phyloP scores from a whole-genome alignment of 306 rosid species.

The Sicyos edulis region DNA sequence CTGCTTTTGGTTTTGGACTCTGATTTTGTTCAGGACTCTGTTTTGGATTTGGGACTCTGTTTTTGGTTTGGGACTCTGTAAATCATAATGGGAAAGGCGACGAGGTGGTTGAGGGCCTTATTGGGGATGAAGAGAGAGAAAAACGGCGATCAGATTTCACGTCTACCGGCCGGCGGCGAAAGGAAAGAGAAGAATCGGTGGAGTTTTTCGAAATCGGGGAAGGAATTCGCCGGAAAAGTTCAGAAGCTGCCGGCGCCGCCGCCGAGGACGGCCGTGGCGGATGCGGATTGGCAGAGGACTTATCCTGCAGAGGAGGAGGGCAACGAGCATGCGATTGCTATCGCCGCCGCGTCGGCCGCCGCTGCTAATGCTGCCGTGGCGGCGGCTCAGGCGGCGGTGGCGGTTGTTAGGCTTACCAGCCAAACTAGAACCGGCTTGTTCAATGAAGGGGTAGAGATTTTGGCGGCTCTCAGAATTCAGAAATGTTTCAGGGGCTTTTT shows the following conservation, averaged over 20 bases:
- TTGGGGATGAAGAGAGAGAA: slow-evolving; percentile 79
- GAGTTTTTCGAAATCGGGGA: slow-evolving; percentile 75
- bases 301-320: slow-evolving; percentile 56
- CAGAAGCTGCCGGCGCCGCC: slow-evolving; percentile 17
- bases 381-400: slow-evolving; percentile 88
- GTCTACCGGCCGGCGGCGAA: slow-evolving; percentile 26
- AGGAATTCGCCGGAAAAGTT: slow-evolving; percentile 26
- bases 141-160: slow-evolving; percentile 33
- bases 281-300: slow-evolving; percentile 61
- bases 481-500: slow-evolving; percentile 77
- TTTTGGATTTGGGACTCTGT: slow-evolving; percentile 5
- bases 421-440: slow-evolving; percentile 48
- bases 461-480: slow-evolving; percentile 79
- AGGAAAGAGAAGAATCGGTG: slow-evolving; percentile 67
- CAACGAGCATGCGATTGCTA: slow-evolving; percentile 89
- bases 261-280: slow-evolving; percentile 19
- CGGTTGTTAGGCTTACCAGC: slow-evolving; percentile 73
- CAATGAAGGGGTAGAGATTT: slow-evolving; percentile 50
- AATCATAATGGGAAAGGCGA: slow-evolving; percentile 46
- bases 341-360: slow-evolving; percentile 91
- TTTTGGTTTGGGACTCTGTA: slow-evolving; percentile 10
- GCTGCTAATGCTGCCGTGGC: slow-evolving; percentile 88
- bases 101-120: slow-evolving; percentile 80
- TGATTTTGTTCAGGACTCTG: background rate
- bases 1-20: slow-evolving; percentile 19